Conservation (phyloP, 202 grass and related monocot genomes). For the Cymbopogon flexuosus region DNA sequence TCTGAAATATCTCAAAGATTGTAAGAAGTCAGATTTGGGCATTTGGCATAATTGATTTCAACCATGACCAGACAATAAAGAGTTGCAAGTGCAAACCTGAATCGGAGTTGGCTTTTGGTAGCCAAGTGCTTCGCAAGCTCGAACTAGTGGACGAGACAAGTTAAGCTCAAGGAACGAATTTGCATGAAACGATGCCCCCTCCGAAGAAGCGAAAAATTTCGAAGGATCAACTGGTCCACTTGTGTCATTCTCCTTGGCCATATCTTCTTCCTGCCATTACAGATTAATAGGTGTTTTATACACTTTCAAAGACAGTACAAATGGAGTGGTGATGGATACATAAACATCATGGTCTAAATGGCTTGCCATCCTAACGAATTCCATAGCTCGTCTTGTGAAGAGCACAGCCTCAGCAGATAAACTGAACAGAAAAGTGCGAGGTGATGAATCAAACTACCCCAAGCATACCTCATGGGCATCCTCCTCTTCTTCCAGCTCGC, state of each 20-base stretch:
- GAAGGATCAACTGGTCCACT: constrained; percentile 18
- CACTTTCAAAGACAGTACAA: not conserved
- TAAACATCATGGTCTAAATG: not conserved
- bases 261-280: constrained; percentile 39
- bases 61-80: not conserved
- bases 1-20: not conserved
- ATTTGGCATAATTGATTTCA: not conserved
- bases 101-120: constrained; percentile 96
- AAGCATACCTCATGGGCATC: constrained; percentile 40
- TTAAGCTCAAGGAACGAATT: constrained; percentile 94
- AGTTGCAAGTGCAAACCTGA: constrained; percentile 48
- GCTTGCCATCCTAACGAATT: not conserved
- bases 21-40: not conserved
- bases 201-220: constrained; percentile 60
- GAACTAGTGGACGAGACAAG: constrained; percentile 72
- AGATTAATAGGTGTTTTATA: not conserved
- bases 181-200: constrained; percentile 79
- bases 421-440: not conserved
- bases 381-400: not conserved
- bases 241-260: not conserved
- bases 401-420: not conserved
- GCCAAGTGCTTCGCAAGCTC: constrained; percentile 82
- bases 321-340: not conserved
- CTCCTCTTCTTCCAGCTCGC: constrained; percentile 28
- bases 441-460: not conserved